Evolutionary conservation across 345 rosid genomes (phyloP).

Genomic region (Eucalyptus tenuipes): DNA sequence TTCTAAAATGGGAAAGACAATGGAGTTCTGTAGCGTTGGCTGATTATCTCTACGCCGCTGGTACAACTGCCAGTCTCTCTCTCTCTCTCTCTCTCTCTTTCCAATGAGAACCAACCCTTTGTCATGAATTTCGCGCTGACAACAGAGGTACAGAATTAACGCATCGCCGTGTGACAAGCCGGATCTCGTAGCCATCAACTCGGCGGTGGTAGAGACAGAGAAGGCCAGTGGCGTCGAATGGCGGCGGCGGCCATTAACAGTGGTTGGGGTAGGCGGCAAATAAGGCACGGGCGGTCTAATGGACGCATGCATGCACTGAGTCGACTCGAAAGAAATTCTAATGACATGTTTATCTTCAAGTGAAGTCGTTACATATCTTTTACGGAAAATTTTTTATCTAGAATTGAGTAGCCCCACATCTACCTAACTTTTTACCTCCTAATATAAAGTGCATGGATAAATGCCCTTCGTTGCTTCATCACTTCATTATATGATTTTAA

Average conservation of each 20-base stretch:
- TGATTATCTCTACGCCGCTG: background rate
- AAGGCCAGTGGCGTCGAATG: background rate
- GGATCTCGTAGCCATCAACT: background rate
- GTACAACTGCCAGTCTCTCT: background rate
- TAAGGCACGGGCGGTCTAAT: background rate
- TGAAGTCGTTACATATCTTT: background rate
- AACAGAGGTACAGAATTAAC: background rate
- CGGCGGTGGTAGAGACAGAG: background rate
- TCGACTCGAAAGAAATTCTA: background rate
- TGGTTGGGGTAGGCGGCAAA: background rate
- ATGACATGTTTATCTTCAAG: background rate
- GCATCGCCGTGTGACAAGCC: background rate
- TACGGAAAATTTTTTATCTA: rapidly evolving
- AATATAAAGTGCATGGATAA: background rate
- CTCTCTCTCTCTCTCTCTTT: background rate
- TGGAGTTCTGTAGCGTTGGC: background rate
- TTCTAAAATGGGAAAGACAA: background rate
- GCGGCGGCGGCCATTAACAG: background rate
- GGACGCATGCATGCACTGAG: background rate
- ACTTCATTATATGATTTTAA: background rate
- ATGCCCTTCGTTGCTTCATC: background rate
- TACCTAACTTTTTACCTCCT: background rate
- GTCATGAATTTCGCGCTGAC: background rate
- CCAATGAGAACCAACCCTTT: background rate
- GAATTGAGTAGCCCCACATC: background rate